Evolutionary conservation across 1,284 basidiomycete genomes (phyloP).

Genomic region (Paramarasmius palmivorus): DNA sequence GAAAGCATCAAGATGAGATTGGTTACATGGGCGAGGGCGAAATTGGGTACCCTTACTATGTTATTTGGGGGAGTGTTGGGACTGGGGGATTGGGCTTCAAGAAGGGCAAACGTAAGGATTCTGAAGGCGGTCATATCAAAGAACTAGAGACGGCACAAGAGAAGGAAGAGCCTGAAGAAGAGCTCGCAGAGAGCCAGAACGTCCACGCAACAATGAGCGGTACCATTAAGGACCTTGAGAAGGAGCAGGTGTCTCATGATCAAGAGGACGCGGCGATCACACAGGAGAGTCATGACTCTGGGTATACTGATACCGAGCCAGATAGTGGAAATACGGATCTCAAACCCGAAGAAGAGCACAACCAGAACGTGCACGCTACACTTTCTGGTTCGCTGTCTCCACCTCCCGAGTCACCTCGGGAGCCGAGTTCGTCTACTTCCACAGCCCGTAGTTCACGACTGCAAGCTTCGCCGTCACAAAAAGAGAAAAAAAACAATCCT

Average conservation of each 20-base stretch:
- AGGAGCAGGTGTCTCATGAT: not conserved
- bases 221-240: not conserved
- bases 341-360: not conserved
- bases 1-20: not conserved
- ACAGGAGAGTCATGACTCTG: not conserved
- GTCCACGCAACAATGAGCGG: slow-evolving; percentile 2
- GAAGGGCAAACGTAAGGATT: no score
- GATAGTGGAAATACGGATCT: not conserved
- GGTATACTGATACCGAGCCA: not conserved
- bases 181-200: not conserved
- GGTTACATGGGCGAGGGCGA: not conserved
- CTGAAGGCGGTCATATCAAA: no score
- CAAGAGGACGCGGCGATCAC: not conserved
- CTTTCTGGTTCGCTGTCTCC: not conserved
- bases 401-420: not conserved
- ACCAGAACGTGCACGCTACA: not conserved
- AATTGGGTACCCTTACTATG: slow-evolving; percentile 1
- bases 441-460: no score
- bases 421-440: not conserved
- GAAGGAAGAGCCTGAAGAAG: not conserved
- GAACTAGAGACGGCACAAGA: not conserved
- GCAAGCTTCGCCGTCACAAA: not conserved
- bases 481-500: not conserved
- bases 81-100: not conserved
- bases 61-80: not conserved